Percentiles rank a stretch among this genome's conserved stretches.
These are phyloP conservation scores for Sphaerobolus stellatus DNA, from an alignment of 1,284 basidiomycete genomes.

Conservation along the genomic window DNA sequence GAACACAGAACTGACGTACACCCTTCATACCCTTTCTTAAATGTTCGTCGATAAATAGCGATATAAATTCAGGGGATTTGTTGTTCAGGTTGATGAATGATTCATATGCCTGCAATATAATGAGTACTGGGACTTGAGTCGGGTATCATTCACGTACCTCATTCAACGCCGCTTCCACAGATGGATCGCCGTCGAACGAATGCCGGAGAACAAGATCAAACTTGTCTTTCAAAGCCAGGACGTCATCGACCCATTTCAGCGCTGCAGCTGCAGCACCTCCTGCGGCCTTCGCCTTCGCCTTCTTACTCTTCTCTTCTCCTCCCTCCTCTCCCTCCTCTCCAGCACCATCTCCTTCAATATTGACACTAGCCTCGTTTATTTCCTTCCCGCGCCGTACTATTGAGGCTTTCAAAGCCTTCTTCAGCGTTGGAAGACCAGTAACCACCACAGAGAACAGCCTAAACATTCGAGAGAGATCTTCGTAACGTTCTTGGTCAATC, in stretches of 20 bases:
- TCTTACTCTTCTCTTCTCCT: conserved; percentile 60
- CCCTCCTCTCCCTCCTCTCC: conserved; percentile 38
- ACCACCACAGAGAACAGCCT: conserved; percentile 75
- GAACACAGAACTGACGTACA: conserved; percentile 47
- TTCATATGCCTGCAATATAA: conserved; percentile 74
- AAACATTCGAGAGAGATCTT: conserved; percentile 82
- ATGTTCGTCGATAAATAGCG: conserved; percentile 96
- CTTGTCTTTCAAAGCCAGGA: conserved; percentile 88
- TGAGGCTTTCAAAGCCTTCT: conserved; percentile 72
- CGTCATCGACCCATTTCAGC: conserved; percentile 92
- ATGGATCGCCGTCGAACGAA: conserved; percentile 74
- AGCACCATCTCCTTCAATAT: conserved; percentile 32
- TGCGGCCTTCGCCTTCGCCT: conserved; percentile 44
- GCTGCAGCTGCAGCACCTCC: conserved; percentile 58
- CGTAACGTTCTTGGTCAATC: conserved; percentile 79
- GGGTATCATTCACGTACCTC: conserved; percentile 55
- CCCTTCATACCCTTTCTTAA: conserved; percentile 94
- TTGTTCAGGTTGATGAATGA: conserved; percentile 89
- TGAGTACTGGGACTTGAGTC: background rate
- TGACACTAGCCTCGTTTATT: conserved; percentile 62
- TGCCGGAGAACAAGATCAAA: conserved; percentile 77
- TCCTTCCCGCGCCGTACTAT: conserved; percentile 76
- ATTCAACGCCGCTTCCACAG: conserved; percentile 82
- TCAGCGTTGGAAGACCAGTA: conserved; percentile 65
- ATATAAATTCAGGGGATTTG: conserved; percentile 92